These are phyloP conservation scores for Centrapalus pauciflorus DNA, from an alignment of 129 eudicot species.

Conservation along the genomic window DNA sequence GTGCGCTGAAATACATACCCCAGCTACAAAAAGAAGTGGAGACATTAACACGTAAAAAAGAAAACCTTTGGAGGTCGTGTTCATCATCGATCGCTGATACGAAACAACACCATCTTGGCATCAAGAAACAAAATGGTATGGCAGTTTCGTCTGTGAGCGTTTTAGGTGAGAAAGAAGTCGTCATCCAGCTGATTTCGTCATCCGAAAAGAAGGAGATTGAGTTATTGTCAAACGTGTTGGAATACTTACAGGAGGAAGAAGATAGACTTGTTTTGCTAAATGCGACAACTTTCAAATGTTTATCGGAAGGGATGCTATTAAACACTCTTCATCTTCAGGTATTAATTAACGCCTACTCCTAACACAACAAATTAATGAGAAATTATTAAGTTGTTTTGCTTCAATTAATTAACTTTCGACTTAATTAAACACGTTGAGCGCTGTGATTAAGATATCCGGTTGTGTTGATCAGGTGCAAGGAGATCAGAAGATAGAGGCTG, in stretches of 20 bases:
- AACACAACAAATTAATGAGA: background rate
- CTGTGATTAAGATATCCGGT: no score
- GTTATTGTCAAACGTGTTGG: slow-evolving; percentile 16
- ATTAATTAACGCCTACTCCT: background rate
- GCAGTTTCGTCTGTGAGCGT: slow-evolving; percentile 12
- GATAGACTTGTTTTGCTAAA: slow-evolving; percentile 26
- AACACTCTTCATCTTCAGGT: slow-evolving; percentile 38
- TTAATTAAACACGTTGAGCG: no score
- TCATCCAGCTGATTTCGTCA: slow-evolving; percentile 35
- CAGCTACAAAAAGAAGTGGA: slow-evolving; percentile 48
- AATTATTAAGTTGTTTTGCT: background rate
- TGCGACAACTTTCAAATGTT: slow-evolving; percentile 31
- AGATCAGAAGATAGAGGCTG: slow-evolving; percentile 16
- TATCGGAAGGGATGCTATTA: slow-evolving; percentile 20
- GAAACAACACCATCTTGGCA: background rate
- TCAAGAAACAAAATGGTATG: background rate
- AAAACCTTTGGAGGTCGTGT: slow-evolving; percentile 15
- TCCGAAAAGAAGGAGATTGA: background rate
- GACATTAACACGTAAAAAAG: slow-evolving; percentile 27
- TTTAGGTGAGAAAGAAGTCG: slow-evolving; percentile 29
- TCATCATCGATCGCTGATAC: background rate
- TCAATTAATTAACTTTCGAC: background rate
- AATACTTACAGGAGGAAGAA: slow-evolving; percentile 23
- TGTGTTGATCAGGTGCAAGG: slow-evolving; percentile 29
- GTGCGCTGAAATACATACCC: slow-evolving; percentile 52